A percentile compares a stretch with the other conserved stretches of the same genome.
Evolutionary conservation across 306 rosid genomes (phyloP).

Genomic region (Vigna unguiculata): DNA sequence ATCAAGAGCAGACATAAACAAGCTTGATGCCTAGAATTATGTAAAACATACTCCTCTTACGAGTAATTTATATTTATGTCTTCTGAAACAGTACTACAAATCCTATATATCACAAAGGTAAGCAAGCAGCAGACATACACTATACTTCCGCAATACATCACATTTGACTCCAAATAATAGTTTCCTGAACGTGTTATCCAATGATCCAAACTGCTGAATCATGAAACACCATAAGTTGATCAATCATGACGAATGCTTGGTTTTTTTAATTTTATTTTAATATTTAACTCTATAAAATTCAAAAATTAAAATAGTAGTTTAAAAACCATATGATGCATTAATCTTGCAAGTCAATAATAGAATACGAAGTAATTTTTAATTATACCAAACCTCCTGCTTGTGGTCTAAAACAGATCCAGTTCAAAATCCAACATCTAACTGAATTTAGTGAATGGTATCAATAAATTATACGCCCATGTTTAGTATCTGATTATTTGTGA

Average conservation of each 20-base stretch:
- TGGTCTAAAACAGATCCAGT: background rate
- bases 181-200: background rate
- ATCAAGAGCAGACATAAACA: background rate
- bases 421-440: constrained; percentile 4
- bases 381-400: background rate
- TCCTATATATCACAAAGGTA: background rate
- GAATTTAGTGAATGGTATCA: background rate
- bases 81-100: background rate
- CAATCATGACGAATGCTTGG: background rate
- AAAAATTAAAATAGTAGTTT: background rate
- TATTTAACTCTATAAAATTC: constrained; percentile 2
- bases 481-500: constrained; percentile 4
- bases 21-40: background rate
- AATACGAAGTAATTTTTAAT: background rate
- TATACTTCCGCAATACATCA: background rate
- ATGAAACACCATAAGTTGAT: background rate
- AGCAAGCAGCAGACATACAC: background rate
- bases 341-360: background rate
- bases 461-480: background rate
- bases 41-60: background rate
- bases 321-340: constrained; percentile 17
- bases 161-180: background rate
- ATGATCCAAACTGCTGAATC: constrained; percentile 13
- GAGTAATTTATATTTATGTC: background rate
- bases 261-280: background rate